phyloP scores from a whole-genome alignment of 441 rosid genomes.

The Eutrema salsugineum region DNA sequence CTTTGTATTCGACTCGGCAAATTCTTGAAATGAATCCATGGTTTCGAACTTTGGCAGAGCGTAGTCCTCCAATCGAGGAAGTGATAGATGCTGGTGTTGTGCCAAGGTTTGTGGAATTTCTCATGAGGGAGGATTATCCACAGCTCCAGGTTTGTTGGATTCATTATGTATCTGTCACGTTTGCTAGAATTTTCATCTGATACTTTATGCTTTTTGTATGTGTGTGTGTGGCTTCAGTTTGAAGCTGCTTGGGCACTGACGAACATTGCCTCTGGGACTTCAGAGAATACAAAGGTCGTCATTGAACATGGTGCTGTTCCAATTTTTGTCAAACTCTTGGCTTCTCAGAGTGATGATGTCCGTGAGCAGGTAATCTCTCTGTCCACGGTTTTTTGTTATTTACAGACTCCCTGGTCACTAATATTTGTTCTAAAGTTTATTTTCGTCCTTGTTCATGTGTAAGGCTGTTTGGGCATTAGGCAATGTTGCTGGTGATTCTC shows the following conservation, averaged over 20 bases:
- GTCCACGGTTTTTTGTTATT: neutral
- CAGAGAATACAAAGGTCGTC: conserved; percentile 64
- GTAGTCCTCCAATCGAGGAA: conserved; percentile 69
- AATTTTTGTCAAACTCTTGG: conserved; percentile 58
- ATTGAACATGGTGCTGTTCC: conserved; percentile 69
- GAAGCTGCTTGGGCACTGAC: conserved; percentile 83
- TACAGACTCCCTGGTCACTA: neutral
- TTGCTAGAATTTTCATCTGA: neutral
- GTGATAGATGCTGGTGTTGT: conserved; percentile 65
- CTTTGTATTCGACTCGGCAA: neutral
- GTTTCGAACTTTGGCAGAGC: conserved; percentile 31
- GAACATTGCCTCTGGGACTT: conserved; percentile 74
- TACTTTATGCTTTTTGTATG: neutral
- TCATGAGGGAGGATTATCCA: conserved; percentile 57
- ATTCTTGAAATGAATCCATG: neutral
- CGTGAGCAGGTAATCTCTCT: conserved; percentile 56
- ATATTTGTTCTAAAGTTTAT: neutral
- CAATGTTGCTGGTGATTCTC: conserved; percentile 76
- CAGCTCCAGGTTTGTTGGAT: conserved; percentile 56
- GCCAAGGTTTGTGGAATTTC: conserved; percentile 66
- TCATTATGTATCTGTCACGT: neutral
- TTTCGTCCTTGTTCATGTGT: neutral
- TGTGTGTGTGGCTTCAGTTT: conserved; percentile 36
- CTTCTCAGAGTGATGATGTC: conserved; percentile 63
- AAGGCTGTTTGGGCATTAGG: conserved; percentile 80